Conservation (phyloP, 192 early-diverging fungal species). For the Powellomyces hirtus region DNA sequence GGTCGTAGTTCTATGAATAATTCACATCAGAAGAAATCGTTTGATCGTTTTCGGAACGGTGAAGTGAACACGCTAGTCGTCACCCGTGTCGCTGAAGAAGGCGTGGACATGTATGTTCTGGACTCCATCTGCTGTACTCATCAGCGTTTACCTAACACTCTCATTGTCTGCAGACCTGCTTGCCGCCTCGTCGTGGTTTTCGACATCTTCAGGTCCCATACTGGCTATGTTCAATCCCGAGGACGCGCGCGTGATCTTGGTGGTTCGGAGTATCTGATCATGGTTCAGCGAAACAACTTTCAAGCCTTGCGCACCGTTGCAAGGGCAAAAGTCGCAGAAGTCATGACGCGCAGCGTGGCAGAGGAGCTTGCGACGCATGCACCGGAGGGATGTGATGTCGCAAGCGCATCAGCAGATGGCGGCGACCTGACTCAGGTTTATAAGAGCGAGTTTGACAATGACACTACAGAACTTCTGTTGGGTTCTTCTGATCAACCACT, state of each 20-base stretch:
- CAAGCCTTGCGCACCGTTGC: slow-evolving; percentile 27
- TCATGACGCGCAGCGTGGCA: slow-evolving; percentile 35
- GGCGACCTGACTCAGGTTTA: not conserved
- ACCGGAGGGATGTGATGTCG: not conserved
- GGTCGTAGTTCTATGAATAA: slow-evolving; percentile 10
- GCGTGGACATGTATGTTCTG: slow-evolving; percentile 72
- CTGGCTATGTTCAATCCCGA: slow-evolving; percentile 88
- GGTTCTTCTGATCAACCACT: slow-evolving; percentile 14
- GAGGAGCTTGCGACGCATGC: slow-evolving; percentile 7
- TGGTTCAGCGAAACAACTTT: slow-evolving; percentile 58
- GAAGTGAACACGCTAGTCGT: slow-evolving; percentile 76
- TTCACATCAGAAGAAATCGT: slow-evolving; percentile 48
- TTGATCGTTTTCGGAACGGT: slow-evolving; percentile 67
- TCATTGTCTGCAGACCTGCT: slow-evolving; percentile 32
- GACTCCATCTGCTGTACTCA: not conserved
- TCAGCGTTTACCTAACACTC: not conserved
- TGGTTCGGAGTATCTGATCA: slow-evolving; percentile 75
- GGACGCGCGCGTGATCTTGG: slow-evolving; percentile 76
- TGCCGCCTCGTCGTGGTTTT: slow-evolving; percentile 59
- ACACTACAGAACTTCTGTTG: slow-evolving; percentile 17
- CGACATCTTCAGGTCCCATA: slow-evolving; percentile 74
- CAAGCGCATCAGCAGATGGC: too few relatives aligned
- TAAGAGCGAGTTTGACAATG: slow-evolving; percentile 17
- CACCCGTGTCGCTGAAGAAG: slow-evolving; percentile 89
- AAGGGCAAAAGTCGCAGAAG: slow-evolving; percentile 43